Base-by-base conservation (phyloP, 2,329 filamentous ascomycete species). In the Fusarium vanettenii region DNA sequence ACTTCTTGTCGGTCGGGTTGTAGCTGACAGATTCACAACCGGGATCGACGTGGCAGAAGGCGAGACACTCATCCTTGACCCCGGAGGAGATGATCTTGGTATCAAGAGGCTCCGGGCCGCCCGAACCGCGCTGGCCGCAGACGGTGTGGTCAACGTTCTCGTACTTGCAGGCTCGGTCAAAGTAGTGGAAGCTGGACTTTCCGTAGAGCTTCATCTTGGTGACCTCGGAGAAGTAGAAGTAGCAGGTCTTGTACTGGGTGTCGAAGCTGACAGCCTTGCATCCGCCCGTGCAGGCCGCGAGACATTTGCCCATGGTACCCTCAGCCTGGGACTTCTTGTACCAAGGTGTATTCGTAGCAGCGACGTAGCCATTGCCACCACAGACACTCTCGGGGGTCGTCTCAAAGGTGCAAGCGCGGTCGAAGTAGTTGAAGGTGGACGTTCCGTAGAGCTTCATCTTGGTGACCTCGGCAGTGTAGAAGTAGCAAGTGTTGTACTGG, bases 221-320 rank as follows among this genome's bases (percentile, higher is more conserved):
- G n/a, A 57, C 52, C 18, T 35, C 52, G n/a, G 52, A 20, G 16
- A 22, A 16, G 52, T 57, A 57, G 52, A 57, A 57, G 52, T 57
- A 57, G 52, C 52, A 57, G 20, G 52, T 57, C 52, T 57, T 57
- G 31, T 57, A 57, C 52, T 57, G 52, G 4, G 52, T 57, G 29
- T 57, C 52, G 33, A 57, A 57, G 52, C 52, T 57, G 11, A 57
- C 52, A 37, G 52, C 52, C 52, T 57, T 57, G 52, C 52, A 57
- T 57, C 52, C 52, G 14, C 20, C 20, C 20, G n/a, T 57, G 52
- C 52, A 57, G n/a, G 52, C 52, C 18, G 7, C 29, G 31, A 57
- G 29, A n/a, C 52, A 57, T 9, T 57, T 57, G 31, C 52, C 52
- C 29, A 57, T 57, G 20, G 29, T 57, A 22, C 52, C 52, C 29